phyloP scores from a whole-genome alignment of 108 stramenopile species.

The Cyclotella atomus region DNA sequence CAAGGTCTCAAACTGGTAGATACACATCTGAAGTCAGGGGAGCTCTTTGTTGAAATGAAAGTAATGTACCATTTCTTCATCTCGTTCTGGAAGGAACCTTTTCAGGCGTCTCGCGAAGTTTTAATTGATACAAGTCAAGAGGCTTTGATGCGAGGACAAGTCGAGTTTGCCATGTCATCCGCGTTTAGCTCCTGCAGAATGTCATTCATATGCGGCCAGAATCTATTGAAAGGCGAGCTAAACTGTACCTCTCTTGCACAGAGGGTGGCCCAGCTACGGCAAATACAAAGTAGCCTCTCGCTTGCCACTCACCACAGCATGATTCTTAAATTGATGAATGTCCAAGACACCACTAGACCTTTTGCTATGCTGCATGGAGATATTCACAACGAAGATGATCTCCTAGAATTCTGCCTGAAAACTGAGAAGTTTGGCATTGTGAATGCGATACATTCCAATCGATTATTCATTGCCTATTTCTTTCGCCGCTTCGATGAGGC shows the following conservation, averaged over 20 bases:
- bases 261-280: neutral
- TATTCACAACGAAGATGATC: slow-evolving; percentile 3
- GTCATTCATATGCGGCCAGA: neutral
- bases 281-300: neutral
- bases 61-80: neutral
- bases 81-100: slow-evolving; percentile 12
- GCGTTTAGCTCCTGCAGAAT: neutral
- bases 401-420: neutral
- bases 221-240: neutral
- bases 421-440: neutral
- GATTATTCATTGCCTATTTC: slow-evolving; percentile 1
- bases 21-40: neutral
- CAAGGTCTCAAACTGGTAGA: neutral
- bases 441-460: neutral
- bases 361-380: neutral
- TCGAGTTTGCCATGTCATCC: slow-evolving; percentile 5
- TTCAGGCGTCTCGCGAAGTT: slow-evolving; percentile 5
- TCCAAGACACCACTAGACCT: neutral
- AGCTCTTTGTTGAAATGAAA: neutral
- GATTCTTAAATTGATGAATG: neutral
- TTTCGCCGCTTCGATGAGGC: neutral
- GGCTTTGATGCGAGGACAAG: neutral
- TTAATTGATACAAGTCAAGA: neutral
- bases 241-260: neutral
- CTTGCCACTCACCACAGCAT: neutral